Evolutionary conservation across 176 grass and related monocot genomes (phyloP), one percentile per base, ranked within the genome.

Genomic region (Poa pratensis): DNA sequence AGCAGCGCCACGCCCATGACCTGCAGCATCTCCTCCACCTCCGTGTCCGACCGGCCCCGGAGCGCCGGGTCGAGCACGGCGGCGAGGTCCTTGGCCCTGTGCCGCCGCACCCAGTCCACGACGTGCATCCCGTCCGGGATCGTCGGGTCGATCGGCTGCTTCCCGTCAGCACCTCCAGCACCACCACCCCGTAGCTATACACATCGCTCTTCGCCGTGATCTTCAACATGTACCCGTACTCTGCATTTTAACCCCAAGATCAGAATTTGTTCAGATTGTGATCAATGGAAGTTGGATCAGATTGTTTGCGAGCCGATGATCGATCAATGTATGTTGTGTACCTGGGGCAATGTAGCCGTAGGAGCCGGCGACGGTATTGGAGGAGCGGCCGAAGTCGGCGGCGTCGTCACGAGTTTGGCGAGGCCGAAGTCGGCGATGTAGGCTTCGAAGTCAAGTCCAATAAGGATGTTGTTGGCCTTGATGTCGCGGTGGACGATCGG

Each of bases 141-240:
- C 4, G 96, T 98, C 6, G 96, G 93, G 83, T 98, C 93, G 6
- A 95, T 98, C 5, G 96, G 96, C 75, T 98, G 93, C 84, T 95
- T 98, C 13, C 96, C 91, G 96, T 98, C 19, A 98, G 71, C 75
- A 98, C 96, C 86, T 98, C 96, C 49, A 98, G 83, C 81, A 98
- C 91, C 82, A 99, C 96, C 81, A 99, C 96, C 3, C 96, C 96
- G 14, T 94, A 99, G 86, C 96, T 99, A 82, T 99, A 99, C 53
- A 99, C 96, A 22, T 99, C 96, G 75, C 93, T 99, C 84, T 99
- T 99, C 75, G 95, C 91, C 0, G 96, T 99, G 37, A 99, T 99
- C 91, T 96, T 99, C 84, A 92, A 86, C 96, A 96, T 99, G 83
- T 99, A 99, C 3, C 96, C 96, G 2, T 99, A 99, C 84, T 99